Evolutionary conservation across 2,329 filamentous ascomycete species (phyloP).

Genomic region (Thelonectria discophora): DNA sequence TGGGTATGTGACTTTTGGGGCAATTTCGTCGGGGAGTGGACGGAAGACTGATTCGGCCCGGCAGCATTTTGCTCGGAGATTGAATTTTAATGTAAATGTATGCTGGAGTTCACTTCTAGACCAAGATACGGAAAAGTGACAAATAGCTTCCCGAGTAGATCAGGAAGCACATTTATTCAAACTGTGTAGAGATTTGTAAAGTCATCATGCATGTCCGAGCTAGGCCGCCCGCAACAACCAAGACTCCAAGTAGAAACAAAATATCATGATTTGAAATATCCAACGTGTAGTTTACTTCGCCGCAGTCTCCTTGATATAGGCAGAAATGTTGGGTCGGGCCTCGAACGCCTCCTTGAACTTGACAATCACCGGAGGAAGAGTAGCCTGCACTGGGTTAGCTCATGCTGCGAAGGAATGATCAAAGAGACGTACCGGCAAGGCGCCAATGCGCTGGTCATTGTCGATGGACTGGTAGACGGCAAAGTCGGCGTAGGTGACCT

Average conservation of each 20-base stretch:
- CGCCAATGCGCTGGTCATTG: slow-evolving; percentile 46
- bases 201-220: too few relatives aligned
- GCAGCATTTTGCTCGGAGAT: not conserved
- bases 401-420: not conserved
- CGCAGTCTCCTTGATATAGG: slow-evolving; percentile 12
- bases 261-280: too few relatives aligned
- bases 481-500: slow-evolving; percentile 51
- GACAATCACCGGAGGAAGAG: slow-evolving; percentile 7
- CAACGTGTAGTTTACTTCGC: not conserved
- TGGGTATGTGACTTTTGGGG: slow-evolving; percentile 7
- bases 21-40: not conserved
- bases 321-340: slow-evolving; percentile 21
- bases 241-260: not conserved
- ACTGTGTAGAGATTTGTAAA: too few relatives aligned
- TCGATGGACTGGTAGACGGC: slow-evolving; percentile 51
- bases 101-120: not conserved
- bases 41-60: too few relatives aligned
- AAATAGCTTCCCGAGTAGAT: too few relatives aligned
- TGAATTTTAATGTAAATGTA: not conserved
- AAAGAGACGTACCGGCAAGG: slow-evolving; percentile 46
- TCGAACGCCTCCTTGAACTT: slow-evolving; percentile 22
- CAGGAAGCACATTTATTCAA: too few relatives aligned
- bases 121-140: not conserved
- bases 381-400: not conserved
- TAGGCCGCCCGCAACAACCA: not conserved